phyloP scores from a whole-genome alignment of 495 filamentous ascomycete genomes.

The Neurospora pannonica region DNA sequence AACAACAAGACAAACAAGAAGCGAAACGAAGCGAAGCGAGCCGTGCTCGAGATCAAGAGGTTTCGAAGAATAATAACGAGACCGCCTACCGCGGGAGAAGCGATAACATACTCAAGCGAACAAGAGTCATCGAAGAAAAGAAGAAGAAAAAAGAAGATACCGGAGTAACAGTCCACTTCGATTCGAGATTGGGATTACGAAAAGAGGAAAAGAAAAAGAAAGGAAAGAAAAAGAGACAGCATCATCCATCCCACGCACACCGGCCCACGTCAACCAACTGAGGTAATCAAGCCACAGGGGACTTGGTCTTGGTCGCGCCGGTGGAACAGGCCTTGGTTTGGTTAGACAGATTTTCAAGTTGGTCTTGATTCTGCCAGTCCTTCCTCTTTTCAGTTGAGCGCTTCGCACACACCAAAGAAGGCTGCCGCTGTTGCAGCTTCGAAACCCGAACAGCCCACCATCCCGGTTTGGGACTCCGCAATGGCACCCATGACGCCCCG shows the following conservation, averaged over 20 bases:
- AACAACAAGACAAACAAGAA: background rate
- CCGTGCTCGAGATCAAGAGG: background rate
- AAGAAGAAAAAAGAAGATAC: background rate
- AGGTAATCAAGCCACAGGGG: background rate
- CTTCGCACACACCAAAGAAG: constrained; percentile 16
- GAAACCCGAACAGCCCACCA: constrained; percentile 31
- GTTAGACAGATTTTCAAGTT: background rate
- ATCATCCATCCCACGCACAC: background rate
- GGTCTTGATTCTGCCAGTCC: background rate
- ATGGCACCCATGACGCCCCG: constrained; percentile 45
- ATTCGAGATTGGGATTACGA: background rate
- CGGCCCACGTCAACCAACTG: background rate
- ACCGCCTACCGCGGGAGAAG: background rate
- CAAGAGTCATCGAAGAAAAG: background rate
- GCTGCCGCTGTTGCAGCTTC: constrained; percentile 20
- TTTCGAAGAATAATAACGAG: background rate
- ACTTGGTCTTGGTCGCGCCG: background rate
- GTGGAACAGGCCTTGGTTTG: background rate
- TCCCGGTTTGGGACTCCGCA: constrained; percentile 31
- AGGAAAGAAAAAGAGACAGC: background rate
- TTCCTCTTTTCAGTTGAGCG: constrained; percentile 18
- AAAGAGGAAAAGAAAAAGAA: background rate
- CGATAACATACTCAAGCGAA: background rate
- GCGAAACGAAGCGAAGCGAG: background rate
- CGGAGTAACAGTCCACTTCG: background rate